phyloP scores from a whole-genome alignment of 2,329 filamentous ascomycete species.

The Scytalidium lignicola region DNA sequence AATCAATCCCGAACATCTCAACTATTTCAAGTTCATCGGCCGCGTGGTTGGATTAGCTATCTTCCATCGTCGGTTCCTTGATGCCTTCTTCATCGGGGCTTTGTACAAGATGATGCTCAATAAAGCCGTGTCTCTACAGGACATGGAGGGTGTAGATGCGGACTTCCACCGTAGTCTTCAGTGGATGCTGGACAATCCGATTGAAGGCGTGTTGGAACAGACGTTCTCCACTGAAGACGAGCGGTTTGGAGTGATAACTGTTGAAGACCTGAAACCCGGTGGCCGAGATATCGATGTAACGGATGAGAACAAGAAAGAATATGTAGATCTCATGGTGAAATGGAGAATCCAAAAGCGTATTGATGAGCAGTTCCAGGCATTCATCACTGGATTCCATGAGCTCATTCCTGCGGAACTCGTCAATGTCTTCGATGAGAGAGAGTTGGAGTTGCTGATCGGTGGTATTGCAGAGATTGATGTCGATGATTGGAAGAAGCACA shows the following conservation, averaged over 20 bases:
- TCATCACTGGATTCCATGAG: constrained; percentile 96
- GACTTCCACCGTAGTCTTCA: constrained; percentile 95
- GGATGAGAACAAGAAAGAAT: constrained; percentile 98
- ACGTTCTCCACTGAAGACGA: constrained; percentile 98
- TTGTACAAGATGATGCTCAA: constrained; percentile 99
- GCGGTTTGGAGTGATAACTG: constrained; percentile 88
- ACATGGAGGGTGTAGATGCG: constrained; percentile 98
- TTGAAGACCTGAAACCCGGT: constrained; percentile 86
- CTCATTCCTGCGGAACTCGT: constrained; percentile 93
- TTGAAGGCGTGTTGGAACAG: constrained; percentile 88
- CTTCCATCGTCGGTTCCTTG: constrained; percentile 94
- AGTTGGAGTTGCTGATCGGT: constrained; percentile 91
- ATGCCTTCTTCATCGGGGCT: constrained; percentile 98
- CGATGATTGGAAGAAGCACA: constrained; percentile 99
- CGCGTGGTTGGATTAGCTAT: constrained; percentile 95
- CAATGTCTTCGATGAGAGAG: constrained; percentile 97
- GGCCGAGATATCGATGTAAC: constrained; percentile 93
- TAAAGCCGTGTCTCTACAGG: constrained; percentile 84
- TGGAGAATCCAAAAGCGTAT: constrained; percentile 99
- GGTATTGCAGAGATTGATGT: constrained; percentile 99
- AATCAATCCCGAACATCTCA: constrained; percentile 98
- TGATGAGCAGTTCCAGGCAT: constrained; percentile 96
- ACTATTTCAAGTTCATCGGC: constrained; percentile 99
- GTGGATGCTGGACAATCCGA: constrained; percentile 98
- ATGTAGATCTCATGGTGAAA: constrained; percentile 96